These are phyloP conservation scores for Cyclospora cayetanensis DNA, from an alignment of 169 alveolate species.

Conservation along the genomic window DNA sequence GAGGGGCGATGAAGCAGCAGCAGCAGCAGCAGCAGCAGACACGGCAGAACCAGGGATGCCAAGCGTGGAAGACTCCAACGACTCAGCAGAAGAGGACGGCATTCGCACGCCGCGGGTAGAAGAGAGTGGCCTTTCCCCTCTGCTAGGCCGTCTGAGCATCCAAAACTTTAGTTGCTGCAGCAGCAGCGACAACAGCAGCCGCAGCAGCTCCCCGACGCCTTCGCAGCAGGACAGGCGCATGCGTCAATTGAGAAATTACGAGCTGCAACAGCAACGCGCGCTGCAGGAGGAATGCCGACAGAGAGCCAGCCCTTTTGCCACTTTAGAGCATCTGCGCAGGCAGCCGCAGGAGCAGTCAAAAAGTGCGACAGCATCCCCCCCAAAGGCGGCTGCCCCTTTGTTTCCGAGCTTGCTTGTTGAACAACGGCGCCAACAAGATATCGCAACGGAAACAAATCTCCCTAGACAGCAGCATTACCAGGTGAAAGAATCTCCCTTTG, in stretches of 20 bases:
- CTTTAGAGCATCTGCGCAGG: neutral
- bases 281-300: neutral
- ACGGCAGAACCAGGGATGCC: neutral
- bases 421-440: neutral
- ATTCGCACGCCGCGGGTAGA: neutral
- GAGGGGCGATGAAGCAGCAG: too few relatives aligned
- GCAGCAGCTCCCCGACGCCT: neutral
- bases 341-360: neutral
- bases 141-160: neutral
- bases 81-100: neutral
- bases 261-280: neutral
- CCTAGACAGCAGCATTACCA: neutral
- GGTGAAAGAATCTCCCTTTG: neutral
- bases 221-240: neutral
- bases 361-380: neutral
- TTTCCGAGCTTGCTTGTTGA: neutral
- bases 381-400: neutral
- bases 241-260: neutral
- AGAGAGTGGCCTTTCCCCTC: neutral
- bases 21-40: neutral
- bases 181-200: neutral
- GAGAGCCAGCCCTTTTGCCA: slow-evolving; percentile 9
- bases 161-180: neutral
- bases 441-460: neutral
- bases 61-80: neutral